Evolutionary conservation across 2,329 filamentous ascomycete species (phyloP).

Genomic region (Aspergillus caelatus): DNA sequence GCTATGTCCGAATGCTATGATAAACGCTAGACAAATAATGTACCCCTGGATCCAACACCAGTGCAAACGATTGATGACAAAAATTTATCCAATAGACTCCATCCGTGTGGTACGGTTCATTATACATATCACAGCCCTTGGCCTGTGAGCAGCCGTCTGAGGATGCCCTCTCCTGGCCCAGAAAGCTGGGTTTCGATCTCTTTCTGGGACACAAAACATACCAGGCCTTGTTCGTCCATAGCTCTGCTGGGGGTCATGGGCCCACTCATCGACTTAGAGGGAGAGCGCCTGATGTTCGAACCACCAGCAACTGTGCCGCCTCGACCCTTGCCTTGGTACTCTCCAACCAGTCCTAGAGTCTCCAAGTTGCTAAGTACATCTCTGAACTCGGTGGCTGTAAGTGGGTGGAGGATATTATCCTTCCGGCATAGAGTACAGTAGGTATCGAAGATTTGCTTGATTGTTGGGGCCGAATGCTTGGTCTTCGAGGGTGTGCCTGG

Average conservation of each 20-base stretch:
- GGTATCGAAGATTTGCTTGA: conserved; percentile 81
- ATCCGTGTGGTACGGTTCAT: neutral
- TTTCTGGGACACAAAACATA: conserved; percentile 76
- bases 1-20: conserved; percentile 8
- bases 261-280: conserved; percentile 66
- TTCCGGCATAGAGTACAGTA: conserved; percentile 82
- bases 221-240: conserved; percentile 75
- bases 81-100: conserved; percentile 8
- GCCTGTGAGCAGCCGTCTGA: conserved; percentile 43
- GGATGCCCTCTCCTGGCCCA: conserved; percentile 54
- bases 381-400: conserved; percentile 89
- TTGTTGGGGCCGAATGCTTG: conserved; percentile 66
- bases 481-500: conserved; percentile 63
- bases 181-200: conserved; percentile 73
- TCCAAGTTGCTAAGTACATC: conserved; percentile 90
- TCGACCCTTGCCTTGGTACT: conserved; percentile 71
- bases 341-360: conserved; percentile 76
- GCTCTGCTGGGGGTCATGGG: conserved; percentile 56
- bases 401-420: conserved; percentile 85
- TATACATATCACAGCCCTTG: conserved; percentile 34
- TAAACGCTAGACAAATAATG: conserved; percentile 7
- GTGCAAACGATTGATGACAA: conserved; percentile 1
- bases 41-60: neutral
- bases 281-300: conserved; percentile 62
- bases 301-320: conserved; percentile 57